These are phyloP conservation scores for Pelargonium citronellum DNA, from an alignment of 441 rosid genomes.

Conservation along the genomic window DNA sequence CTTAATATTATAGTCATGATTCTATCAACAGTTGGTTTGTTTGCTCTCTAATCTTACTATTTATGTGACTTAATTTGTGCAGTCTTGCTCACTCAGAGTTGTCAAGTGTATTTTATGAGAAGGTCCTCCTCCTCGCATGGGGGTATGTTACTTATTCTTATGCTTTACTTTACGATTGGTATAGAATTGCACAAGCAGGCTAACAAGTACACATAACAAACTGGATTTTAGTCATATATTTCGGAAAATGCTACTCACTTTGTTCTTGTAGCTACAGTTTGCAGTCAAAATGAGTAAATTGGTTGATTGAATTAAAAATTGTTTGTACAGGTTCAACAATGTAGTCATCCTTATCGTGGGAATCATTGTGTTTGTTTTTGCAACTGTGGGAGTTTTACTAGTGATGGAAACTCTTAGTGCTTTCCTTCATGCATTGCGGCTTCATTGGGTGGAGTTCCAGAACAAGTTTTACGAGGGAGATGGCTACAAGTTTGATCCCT, in stretches of 20 bases:
- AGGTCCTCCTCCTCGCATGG: constrained; percentile 40
- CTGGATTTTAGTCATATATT: too few species aligned
- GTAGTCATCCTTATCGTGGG: constrained; percentile 54
- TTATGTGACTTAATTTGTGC: constrained; percentile 22
- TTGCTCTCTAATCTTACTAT: neutral
- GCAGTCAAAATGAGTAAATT: too few species aligned
- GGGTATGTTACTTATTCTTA: constrained; percentile 26
- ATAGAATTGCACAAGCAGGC: too few species aligned
- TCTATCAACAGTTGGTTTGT: neutral
- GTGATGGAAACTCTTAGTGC: constrained; percentile 97
- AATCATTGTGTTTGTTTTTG: constrained; percentile 55
- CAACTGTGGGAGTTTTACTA: constrained; percentile 79
- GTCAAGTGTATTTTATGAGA: constrained; percentile 42
- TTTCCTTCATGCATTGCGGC: constrained; percentile 84
- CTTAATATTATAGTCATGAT: too few species aligned
- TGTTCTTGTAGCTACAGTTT: too few species aligned
- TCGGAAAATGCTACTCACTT: too few species aligned
- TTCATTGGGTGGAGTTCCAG: constrained; percentile 95
- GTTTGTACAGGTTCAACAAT: constrained; percentile 59
- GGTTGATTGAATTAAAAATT: too few species aligned
- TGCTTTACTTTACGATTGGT: neutral
- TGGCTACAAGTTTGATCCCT: constrained; percentile 81
- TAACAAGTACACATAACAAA: too few species aligned
- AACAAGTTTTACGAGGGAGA: constrained; percentile 94
- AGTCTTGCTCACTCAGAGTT: constrained; percentile 44